These are phyloP conservation scores for Hemileia vastatrix DNA, from an alignment of 1,284 basidiomycete genomes.

Conservation along the genomic window DNA sequence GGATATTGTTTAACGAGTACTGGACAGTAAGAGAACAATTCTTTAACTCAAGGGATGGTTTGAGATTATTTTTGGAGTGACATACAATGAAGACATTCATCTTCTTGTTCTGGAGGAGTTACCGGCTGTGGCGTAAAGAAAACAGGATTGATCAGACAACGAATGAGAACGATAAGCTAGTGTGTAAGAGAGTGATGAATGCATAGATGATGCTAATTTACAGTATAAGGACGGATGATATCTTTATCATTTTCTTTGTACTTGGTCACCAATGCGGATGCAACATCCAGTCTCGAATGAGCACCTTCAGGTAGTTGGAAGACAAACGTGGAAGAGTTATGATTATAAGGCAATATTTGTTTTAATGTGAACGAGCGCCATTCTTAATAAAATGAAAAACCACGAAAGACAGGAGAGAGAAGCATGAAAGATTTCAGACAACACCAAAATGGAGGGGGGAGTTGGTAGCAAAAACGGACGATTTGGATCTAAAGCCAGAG, in stretches of 20 bases:
- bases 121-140: constrained; percentile 13
- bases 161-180: background rate
- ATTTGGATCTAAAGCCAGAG: no score
- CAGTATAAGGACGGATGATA: constrained; percentile 58
- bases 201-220: constrained; percentile 21
- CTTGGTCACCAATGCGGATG: constrained; percentile 52
- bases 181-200: constrained; percentile 52
- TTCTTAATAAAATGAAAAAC: no score
- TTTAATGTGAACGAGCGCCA: constrained; percentile 19
- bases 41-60: background rate
- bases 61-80: constrained; percentile 63
- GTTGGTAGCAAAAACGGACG: no score
- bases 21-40: background rate
- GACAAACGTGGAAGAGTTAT: constrained; percentile 53
- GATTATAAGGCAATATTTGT: constrained; percentile 21
- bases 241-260: constrained; percentile 55
- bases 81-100: constrained; percentile 47
- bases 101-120: constrained; percentile 4
- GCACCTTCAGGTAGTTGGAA: constrained; percentile 77
- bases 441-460: no score
- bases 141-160: background rate
- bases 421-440: no score
- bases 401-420: no score
- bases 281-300: constrained; percentile 63
- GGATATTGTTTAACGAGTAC: constrained; percentile 24